Conservation (phyloP, 2,329 filamentous ascomycete genomes). For the Calonectria honghensis region DNA sequence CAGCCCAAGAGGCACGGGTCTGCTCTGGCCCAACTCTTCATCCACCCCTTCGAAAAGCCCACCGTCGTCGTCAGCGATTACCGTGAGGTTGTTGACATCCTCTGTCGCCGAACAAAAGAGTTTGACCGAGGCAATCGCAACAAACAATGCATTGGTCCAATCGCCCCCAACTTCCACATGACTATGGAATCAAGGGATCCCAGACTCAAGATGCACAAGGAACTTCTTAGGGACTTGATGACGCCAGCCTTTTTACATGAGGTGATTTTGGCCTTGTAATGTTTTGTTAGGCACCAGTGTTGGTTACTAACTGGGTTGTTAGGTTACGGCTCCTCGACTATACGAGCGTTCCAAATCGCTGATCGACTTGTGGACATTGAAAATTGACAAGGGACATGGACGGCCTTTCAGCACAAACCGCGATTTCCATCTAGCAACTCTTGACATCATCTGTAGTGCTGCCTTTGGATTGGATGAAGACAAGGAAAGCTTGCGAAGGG, state of each 20-base stretch:
- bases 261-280: conserved; percentile 37
- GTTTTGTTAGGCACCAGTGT: background rate
- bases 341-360: conserved; percentile 57
- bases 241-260: conserved; percentile 59
- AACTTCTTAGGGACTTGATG: conserved; percentile 62
- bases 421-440: conserved; percentile 58
- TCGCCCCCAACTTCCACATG: conserved; percentile 58
- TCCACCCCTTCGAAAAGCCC: conserved; percentile 57
- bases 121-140: conserved; percentile 57
- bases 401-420: conserved; percentile 57
- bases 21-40: conserved; percentile 60
- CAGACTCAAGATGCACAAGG: conserved; percentile 57
- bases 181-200: conserved; percentile 58
- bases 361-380: conserved; percentile 60
- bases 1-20: conserved; percentile 53
- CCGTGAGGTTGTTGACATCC: conserved; percentile 58
- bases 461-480: conserved; percentile 57
- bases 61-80: conserved; percentile 59
- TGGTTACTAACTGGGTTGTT: conserved; percentile 26
- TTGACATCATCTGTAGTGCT: conserved; percentile 61
- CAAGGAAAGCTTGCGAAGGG: conserved; percentile 44
- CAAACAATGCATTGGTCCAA: conserved; percentile 51
- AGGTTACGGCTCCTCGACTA: conserved; percentile 61
- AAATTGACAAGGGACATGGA: conserved; percentile 53
- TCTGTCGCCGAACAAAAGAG: conserved; percentile 57